These are phyloP conservation scores for Mucor racemosus DNA, from an alignment of 371 early-diverging fungal genomes.

Conservation along the genomic window DNA sequence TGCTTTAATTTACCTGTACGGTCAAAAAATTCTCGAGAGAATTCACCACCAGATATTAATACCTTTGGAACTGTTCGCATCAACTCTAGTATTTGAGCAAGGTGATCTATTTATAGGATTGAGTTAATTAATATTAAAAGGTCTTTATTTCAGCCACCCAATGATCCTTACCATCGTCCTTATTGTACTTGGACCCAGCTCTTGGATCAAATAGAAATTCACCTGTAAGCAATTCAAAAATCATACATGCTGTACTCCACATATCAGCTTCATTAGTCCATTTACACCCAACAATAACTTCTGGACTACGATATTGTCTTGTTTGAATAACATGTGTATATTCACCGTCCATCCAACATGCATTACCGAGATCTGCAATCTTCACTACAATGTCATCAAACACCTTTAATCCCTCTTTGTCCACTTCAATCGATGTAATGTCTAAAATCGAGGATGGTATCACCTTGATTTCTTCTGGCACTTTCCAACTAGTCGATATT, in stretches of 20 bases:
- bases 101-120: conserved; percentile 71
- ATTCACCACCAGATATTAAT: conserved; percentile 77
- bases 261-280: conserved; percentile 93
- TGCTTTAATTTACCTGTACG: conserved; percentile 80
- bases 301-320: conserved; percentile 97
- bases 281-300: conserved; percentile 94
- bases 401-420: conserved; percentile 6
- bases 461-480: conserved; percentile 24
- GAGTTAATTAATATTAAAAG: background rate
- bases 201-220: conserved; percentile 96
- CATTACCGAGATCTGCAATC: conserved; percentile 97
- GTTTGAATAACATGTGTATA: conserved; percentile 97
- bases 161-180: conserved; percentile 79
- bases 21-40: conserved; percentile 81
- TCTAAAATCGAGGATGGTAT: conserved; percentile 38
- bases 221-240: conserved; percentile 88
- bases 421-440: conserved; percentile 26
- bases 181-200: conserved; percentile 79
- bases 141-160: background rate
- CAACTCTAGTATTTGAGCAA: conserved; percentile 95
- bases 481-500: conserved; percentile 10
- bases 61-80: conserved; percentile 83
- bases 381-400: conserved; percentile 75
- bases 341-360: conserved; percentile 93
- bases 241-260: conserved; percentile 95